Evolutionary conservation across 495 filamentous ascomycete species (phyloP).

Genomic region (Hypoxylon rickii): DNA sequence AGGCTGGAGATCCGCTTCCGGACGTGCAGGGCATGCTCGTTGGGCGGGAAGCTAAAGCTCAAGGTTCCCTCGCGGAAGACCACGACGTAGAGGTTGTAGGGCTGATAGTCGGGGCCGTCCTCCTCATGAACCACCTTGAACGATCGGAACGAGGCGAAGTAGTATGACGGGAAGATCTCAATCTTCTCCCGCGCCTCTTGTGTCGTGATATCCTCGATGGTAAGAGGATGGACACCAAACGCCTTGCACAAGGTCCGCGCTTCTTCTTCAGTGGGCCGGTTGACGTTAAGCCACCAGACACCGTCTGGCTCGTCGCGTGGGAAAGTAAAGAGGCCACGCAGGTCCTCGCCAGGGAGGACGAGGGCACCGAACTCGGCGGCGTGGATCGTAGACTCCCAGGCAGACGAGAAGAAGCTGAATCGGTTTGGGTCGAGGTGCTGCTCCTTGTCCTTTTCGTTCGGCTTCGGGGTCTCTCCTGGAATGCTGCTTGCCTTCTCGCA

Average conservation of each 20-base stretch:
- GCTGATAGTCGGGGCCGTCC: constrained; percentile 83
- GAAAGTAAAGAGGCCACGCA: constrained; percentile 85
- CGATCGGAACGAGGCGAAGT: constrained; percentile 95
- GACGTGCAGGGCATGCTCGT: constrained; percentile 83
- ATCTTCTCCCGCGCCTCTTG: constrained; percentile 98
- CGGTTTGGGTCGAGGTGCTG: constrained; percentile 64
- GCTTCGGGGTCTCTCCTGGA: constrained; percentile 23
- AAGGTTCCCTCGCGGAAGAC: constrained; percentile 95
- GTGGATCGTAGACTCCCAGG: constrained; percentile 87
- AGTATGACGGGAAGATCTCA: constrained; percentile 95
- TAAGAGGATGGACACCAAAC: constrained; percentile 91
- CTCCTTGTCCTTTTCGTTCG: constrained; percentile 37
- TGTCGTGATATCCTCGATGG: constrained; percentile 89
- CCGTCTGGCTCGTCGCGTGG: constrained; percentile 69
- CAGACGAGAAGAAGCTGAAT: constrained; percentile 95
- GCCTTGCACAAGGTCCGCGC: constrained; percentile 85
- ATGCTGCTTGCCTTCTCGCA: constrained; percentile 42
- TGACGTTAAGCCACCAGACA: constrained; percentile 95
- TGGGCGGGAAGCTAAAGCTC: constrained; percentile 87
- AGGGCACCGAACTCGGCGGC: constrained; percentile 85
- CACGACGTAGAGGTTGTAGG: constrained; percentile 93
- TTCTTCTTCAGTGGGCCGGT: constrained; percentile 88
- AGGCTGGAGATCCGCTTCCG: constrained; percentile 89
- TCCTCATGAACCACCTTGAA: constrained; percentile 70
- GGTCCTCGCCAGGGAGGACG: constrained; percentile 82